Conservation (phyloP, 768 basidiomycete species). For the Trametes villosa region DNA sequence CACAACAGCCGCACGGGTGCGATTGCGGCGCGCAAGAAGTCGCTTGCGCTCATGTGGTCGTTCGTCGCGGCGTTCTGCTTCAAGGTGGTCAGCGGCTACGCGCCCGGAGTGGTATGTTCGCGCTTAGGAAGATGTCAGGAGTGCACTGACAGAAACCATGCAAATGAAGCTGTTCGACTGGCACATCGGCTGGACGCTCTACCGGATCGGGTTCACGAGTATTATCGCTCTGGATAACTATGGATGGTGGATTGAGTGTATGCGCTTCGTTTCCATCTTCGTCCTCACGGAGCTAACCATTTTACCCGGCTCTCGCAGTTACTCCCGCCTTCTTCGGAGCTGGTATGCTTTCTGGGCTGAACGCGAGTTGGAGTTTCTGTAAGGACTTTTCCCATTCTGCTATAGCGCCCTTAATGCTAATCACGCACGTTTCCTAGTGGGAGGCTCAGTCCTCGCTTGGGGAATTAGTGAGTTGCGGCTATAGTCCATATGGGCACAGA, state of each 20-base stretch:
- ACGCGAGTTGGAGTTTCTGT: constrained; percentile 63
- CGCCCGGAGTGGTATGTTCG: constrained; percentile 54
- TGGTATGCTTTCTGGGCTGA: constrained; percentile 61
- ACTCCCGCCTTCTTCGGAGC: constrained; percentile 64
- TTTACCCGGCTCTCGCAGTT: constrained; percentile 31
- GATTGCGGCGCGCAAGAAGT: constrained; percentile 57
- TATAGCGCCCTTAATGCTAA: not conserved
- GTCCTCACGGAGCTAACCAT: not conserved
- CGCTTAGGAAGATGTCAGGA: too few relatives aligned
- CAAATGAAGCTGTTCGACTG: constrained; percentile 54
- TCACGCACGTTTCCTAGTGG: not conserved
- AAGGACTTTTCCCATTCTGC: constrained; percentile 21
- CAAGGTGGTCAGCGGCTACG: constrained; percentile 61
- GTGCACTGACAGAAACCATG: not conserved
- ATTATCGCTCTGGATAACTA: constrained; percentile 64
- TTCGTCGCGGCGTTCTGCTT: constrained; percentile 53
- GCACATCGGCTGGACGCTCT: constrained; percentile 67
- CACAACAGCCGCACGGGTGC: constrained; percentile 59
- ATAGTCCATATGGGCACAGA: not conserved
- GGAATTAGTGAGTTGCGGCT: constrained; percentile 51
- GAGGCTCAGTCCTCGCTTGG: constrained; percentile 60
- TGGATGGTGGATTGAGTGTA: constrained; percentile 61
- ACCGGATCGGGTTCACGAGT: constrained; percentile 57
- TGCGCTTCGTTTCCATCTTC: constrained; percentile 19
- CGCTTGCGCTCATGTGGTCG: constrained; percentile 50